phyloP scores from a whole-genome alignment of 192 early-diverging fungal genomes.

The Pilaira anomala region DNA sequence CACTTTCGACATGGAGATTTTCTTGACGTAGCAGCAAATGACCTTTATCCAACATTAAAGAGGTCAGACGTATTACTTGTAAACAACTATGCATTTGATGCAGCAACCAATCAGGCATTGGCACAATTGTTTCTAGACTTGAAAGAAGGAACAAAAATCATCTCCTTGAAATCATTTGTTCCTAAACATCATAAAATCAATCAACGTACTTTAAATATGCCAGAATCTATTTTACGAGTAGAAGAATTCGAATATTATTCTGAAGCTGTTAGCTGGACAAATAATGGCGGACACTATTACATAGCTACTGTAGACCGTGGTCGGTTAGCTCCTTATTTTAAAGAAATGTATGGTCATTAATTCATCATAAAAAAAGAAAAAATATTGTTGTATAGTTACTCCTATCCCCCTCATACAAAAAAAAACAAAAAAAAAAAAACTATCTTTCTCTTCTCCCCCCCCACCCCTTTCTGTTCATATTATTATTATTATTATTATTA shows the following conservation, averaged over 20 bases:
- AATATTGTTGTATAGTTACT: not conserved
- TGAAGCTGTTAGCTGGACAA: conserved; percentile 75
- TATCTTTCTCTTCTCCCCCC: no score
- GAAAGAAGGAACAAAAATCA: conserved; percentile 80
- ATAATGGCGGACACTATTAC: conserved; percentile 75
- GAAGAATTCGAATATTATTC: conserved; percentile 64
- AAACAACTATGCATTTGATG: conserved; percentile 94
- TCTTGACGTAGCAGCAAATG: conserved; percentile 57
- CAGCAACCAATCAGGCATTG: conserved; percentile 78
- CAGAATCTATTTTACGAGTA: conserved; percentile 68
- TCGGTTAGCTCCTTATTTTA: conserved; percentile 44
- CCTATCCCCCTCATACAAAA: not conserved
- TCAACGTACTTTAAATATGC: conserved; percentile 64
- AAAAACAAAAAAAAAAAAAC: not conserved
- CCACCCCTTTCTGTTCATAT: not conserved
- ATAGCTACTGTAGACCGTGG: conserved; percentile 75
- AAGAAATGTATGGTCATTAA: conserved; percentile 21
- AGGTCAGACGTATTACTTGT: conserved; percentile 91
- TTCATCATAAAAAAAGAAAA: not conserved
- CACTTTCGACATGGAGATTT: conserved; percentile 82
- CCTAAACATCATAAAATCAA: conserved; percentile 73
- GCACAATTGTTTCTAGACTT: conserved; percentile 87
- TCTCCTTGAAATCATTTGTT: conserved; percentile 86
- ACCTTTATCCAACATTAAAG: conserved; percentile 65
- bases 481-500: conserved; percentile 1